phyloP scores from a whole-genome alignment of 1,139 yeast species.

The Diutina mesorugosa region DNA sequence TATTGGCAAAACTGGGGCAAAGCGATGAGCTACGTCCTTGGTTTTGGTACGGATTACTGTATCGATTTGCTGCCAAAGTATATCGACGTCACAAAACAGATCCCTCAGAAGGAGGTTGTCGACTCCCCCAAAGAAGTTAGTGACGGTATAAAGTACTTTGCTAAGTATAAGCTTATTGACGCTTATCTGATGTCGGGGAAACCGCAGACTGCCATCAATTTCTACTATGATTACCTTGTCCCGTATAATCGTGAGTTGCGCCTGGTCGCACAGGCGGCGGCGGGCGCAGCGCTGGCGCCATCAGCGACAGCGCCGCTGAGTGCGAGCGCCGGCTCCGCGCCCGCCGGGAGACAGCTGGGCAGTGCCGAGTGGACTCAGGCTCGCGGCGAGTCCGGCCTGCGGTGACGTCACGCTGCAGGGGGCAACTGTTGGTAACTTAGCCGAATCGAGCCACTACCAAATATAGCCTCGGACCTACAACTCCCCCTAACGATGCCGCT shows the following conservation, averaged over 20 bases:
- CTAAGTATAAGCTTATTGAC: background rate
- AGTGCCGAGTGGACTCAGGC: slow-evolving; percentile 56
- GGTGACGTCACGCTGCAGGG: background rate
- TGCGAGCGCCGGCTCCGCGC: slow-evolving; percentile 9
- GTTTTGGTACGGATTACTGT: slow-evolving; percentile 46
- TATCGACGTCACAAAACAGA: slow-evolving; percentile 35
- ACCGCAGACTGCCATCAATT: background rate
- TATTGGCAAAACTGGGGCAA: slow-evolving; percentile 88
- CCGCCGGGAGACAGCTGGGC: slow-evolving; percentile 60
- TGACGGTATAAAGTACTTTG: background rate
- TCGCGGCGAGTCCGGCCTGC: slow-evolving; percentile 46
- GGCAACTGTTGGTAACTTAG: background rate
- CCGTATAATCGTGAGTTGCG: background rate
- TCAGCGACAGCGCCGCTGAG: background rate
- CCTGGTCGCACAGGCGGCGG: background rate
- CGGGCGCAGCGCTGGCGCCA: background rate
- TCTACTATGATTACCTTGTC: background rate
- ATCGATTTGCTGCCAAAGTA: slow-evolving; percentile 63
- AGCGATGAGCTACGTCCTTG: slow-evolving; percentile 79
- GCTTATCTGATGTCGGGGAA: background rate
- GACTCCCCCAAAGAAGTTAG: background rate
- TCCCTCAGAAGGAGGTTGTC: slow-evolving; percentile 17
- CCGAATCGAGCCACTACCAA: background rate
- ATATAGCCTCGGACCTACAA: too few relatives aligned
- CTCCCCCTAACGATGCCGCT: too few relatives aligned